phyloP scores from a whole-genome alignment of 129 eudicot genomes.

The Pittosporum tobira region DNA sequence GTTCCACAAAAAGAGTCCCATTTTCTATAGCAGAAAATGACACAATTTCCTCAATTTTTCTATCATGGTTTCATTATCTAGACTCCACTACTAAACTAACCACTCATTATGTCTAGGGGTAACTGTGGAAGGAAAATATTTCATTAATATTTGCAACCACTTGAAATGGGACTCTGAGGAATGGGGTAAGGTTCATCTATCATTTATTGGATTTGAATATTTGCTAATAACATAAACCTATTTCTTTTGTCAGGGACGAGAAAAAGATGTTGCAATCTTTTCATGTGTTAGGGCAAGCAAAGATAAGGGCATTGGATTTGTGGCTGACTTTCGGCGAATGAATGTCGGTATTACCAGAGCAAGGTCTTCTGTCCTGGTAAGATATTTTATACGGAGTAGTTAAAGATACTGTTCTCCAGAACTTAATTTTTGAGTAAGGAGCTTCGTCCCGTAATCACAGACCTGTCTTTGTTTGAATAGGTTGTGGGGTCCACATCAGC shows the following conservation, averaged over 20 bases:
- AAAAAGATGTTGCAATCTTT: constrained; percentile 91
- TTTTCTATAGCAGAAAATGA: no score
- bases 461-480: constrained; percentile 24
- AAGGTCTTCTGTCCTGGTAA: constrained; percentile 87
- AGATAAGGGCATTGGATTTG: constrained; percentile 74
- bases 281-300: constrained; percentile 86
- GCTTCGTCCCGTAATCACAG: not conserved
- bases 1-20: no score
- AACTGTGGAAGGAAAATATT: no score
- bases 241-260: constrained; percentile 61
- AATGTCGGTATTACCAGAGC: constrained; percentile 98
- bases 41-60: no score
- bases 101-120: no score
- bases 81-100: no score
- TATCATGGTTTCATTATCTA: no score
- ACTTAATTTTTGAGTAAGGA: not conserved
- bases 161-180: no score
- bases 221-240: not conserved
- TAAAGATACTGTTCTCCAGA: not conserved
- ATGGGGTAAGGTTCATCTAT: no score
- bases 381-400: not conserved
- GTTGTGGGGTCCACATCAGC: constrained; percentile 87
- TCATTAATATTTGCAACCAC: no score
- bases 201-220: no score
- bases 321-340: constrained; percentile 80